Base-by-base conservation (phyloP, 2,329 filamentous ascomycete species). In the Talaromyces sp. region DNA sequence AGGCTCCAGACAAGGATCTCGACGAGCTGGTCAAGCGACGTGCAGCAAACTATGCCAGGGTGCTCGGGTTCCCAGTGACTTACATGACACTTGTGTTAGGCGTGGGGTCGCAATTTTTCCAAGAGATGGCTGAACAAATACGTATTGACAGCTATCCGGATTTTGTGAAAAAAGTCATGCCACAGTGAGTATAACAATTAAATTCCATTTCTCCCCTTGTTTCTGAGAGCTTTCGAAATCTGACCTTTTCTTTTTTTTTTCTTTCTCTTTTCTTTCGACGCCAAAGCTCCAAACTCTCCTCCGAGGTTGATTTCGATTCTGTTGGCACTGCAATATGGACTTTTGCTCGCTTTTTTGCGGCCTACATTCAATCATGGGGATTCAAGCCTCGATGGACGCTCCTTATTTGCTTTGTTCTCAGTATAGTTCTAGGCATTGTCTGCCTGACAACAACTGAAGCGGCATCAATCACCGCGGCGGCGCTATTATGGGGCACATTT, bases 1-100 rank as follows among this genome's bases (percentile, higher is more conserved):
- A 87, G 71, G 84, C 83, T 3, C 82, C 83, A 1, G 83, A 86
- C 65, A 77, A 80, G n/a, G 83, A 87, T 63, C 73, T 87, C 3
- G 81, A 85, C 62, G 77, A 81, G 52, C 74, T 83, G 3, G 80
- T 80, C 31, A 79, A 81, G 61, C 78, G 80, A 7, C 76, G 81
- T n/a, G 74, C 77, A 26, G 80, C 79, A 29, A 81, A 84, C 62
- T 72, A 73, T 57, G 72, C 76, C 14, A 77, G 72, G 57, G 65
- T 81, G 4, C 67, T 72, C 14, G 75, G 76, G 0, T 61, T 83
- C 50, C 78, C 77, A 3, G 74, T 85, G 9, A 77, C 85, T 50
- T 85, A 80, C 77, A 69, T 84, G 54, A 84, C 83, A 0, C 76
- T 87, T 0, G 79, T 67, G 1, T 65, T 86, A 3, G 84, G 81